These are phyloP conservation scores for Colletotrichum scovillei DNA, from an alignment of 2,329 filamentous ascomycete genomes.

Conservation along the genomic window DNA sequence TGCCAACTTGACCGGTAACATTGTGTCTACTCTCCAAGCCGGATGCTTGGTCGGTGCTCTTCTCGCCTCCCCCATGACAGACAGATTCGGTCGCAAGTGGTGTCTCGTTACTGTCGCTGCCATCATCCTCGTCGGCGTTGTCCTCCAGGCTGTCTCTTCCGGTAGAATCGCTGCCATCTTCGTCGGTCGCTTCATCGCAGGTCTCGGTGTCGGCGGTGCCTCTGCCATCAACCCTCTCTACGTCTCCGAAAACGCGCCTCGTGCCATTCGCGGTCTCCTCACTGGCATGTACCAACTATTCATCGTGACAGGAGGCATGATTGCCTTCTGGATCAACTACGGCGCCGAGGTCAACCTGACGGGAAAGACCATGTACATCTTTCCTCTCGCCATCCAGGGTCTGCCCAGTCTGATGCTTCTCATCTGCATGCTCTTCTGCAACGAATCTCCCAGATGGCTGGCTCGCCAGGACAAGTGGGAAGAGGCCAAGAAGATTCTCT, in stretches of 20 bases:
- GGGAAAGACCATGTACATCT: constrained; percentile 37
- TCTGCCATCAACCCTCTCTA: constrained; percentile 57
- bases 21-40: constrained; percentile 42
- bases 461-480: constrained; percentile 75
- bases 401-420: constrained; percentile 71
- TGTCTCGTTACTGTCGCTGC: constrained; percentile 65
- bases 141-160: constrained; percentile 69
- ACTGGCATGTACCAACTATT: constrained; percentile 60
- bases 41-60: constrained; percentile 45
- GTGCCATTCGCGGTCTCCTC: constrained; percentile 56
- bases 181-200: constrained; percentile 67
- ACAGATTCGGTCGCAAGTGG: constrained; percentile 53
- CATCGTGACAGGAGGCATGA: constrained; percentile 56
- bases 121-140: constrained; percentile 66
- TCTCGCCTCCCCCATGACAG: constrained; percentile 50
- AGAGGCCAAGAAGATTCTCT: constrained; percentile 65
- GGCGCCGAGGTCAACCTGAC: constrained; percentile 53
- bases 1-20: constrained; percentile 40
- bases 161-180: constrained; percentile 71
- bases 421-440: constrained; percentile 69
- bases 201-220: constrained; percentile 56
- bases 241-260: constrained; percentile 57
- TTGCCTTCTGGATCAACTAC: constrained; percentile 64
- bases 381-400: constrained; percentile 72
- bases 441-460: constrained; percentile 74